Conservation (phyloP, 2,329 filamentous ascomycete species). For the Talaromyces sp. region DNA sequence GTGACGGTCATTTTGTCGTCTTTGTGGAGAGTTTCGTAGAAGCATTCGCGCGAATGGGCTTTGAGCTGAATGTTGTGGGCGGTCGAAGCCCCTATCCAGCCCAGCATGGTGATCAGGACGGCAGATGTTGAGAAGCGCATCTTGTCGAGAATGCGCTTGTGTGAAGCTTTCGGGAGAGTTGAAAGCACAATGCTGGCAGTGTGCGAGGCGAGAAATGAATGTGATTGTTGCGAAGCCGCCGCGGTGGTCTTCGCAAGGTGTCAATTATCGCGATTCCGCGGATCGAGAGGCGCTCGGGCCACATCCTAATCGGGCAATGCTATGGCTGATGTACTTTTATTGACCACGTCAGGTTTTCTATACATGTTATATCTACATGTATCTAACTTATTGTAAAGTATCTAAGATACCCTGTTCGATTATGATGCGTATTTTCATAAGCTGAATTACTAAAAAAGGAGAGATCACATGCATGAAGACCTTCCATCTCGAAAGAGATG, state of each 20-base stretch:
- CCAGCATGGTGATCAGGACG: conserved; percentile 49
- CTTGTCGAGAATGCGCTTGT: conserved; percentile 9
- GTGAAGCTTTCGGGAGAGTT: background rate
- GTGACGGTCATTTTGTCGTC: conserved; percentile 99
- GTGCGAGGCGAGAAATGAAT: background rate
- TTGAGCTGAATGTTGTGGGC: conserved; percentile 96
- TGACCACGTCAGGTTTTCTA: background rate
- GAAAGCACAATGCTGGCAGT: conserved; percentile 5
- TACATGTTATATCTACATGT: background rate
- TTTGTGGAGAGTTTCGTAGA: conserved; percentile 85
- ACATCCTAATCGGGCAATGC: conserved; percentile 3
- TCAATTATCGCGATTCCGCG: conserved; percentile 8
- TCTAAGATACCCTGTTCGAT: background rate
- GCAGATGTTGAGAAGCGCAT: conserved; percentile 39
- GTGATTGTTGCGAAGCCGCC: background rate
- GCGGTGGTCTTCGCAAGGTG: conserved; percentile 4
- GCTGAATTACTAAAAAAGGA: background rate
- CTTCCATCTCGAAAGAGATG: background rate
- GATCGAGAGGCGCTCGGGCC: conserved; percentile 8
- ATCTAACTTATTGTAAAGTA: background rate
- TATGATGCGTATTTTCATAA: background rate
- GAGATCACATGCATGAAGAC: background rate
- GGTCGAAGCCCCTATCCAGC: conserved; percentile 53
- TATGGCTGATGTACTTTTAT: background rate
- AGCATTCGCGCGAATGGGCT: conserved; percentile 92